Evolutionary conservation across 106 monocot species (phyloP).

Genomic region (Triglochin maritima): DNA sequence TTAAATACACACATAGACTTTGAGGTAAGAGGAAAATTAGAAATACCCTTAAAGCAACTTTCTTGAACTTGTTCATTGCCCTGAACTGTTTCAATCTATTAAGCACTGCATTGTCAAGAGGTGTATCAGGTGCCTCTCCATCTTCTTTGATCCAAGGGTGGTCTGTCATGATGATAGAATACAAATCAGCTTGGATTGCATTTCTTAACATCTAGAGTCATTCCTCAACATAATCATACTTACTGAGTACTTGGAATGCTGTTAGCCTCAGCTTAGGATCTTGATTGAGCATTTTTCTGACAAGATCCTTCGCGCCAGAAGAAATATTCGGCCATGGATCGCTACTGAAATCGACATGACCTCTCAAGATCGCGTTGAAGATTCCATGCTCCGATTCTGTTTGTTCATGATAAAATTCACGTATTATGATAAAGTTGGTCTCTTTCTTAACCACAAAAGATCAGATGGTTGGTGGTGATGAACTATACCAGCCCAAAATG

Average conservation of each 20-base stretch:
- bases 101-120: conserved; percentile 44
- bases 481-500: conserved; percentile 40
- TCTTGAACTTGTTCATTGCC: conserved; percentile 57
- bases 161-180: conserved; percentile 11
- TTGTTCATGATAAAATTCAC: neutral
- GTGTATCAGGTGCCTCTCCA: conserved; percentile 48
- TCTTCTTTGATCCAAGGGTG: conserved; percentile 58
- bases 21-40: neutral
- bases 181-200: neutral
- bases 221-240: neutral
- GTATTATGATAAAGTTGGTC: no score
- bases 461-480: neutral
- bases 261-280: conserved; percentile 36
- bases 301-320: conserved; percentile 36
- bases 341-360: conserved; percentile 34
- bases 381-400: conserved; percentile 45
- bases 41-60: conserved; percentile 43
- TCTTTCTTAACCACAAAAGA: no score
- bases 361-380: conserved; percentile 41
- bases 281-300: conserved; percentile 37
- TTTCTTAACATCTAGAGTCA: neutral
- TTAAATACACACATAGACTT: no score
- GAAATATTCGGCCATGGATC: conserved; percentile 50
- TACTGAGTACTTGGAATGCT: conserved; percentile 39
- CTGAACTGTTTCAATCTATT: conserved; percentile 39